Evolutionary conservation across 2,329 filamentous ascomycete species (phyloP).

Genomic region (Alternaria triticina): DNA sequence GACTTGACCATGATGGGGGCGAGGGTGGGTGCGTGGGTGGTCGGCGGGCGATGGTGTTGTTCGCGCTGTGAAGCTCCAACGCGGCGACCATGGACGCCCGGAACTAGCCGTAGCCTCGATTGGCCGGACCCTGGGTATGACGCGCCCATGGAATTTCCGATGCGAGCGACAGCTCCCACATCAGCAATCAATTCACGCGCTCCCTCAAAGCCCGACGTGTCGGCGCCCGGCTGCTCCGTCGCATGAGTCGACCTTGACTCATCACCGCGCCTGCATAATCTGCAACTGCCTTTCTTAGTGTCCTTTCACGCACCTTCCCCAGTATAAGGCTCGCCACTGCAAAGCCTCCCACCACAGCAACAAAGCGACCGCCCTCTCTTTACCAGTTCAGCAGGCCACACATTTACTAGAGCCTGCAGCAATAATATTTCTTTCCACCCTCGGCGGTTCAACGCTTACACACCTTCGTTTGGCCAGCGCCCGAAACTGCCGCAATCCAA

Average conservation of each 20-base stretch:
- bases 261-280: conserved; percentile 7
- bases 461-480: conserved; percentile 1
- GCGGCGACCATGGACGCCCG: conserved; percentile 9
- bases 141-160: conserved; percentile 31
- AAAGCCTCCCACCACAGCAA: background rate
- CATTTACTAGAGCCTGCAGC: conserved; percentile 36
- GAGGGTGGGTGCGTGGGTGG: conserved; percentile 4
- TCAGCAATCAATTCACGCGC: conserved; percentile 2
- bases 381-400: conserved; percentile 38
- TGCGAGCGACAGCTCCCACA: conserved; percentile 5
- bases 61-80: conserved; percentile 20
- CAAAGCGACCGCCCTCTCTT: conserved; percentile 10
- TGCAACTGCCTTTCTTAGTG: conserved; percentile 11
- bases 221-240: conserved; percentile 7
- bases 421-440: conserved; percentile 1
- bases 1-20: conserved; percentile 51
- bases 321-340: conserved; percentile 30
- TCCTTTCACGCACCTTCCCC: background rate
- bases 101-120: conserved; percentile 9
- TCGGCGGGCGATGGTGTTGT: conserved; percentile 17
- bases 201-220: background rate
- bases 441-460: background rate
- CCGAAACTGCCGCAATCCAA: background rate
- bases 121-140: conserved; percentile 29
- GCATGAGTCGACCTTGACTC: conserved; percentile 18